Conservation (phyloP, 2,329 filamentous ascomycete species). For the Alternaria brassicicola region DNA sequence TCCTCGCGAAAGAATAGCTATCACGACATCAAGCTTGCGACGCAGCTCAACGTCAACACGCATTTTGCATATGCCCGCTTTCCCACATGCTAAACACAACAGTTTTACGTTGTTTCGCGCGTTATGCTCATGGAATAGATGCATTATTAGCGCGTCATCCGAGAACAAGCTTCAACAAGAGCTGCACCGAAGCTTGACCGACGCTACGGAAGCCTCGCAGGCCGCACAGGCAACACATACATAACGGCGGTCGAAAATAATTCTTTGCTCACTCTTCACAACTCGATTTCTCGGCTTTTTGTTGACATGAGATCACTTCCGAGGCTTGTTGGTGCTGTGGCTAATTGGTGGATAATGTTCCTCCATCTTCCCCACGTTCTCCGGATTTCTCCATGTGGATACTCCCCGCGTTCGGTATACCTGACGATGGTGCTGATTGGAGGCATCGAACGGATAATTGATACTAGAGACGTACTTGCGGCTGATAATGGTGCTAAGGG, state of each 20-base stretch:
- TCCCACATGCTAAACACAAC: background rate
- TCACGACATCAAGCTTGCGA: background rate
- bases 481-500: background rate
- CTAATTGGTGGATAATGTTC: constrained; percentile 32
- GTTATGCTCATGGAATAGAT: background rate
- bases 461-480: background rate
- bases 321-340: background rate
- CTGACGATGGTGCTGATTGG: constrained; percentile 5
- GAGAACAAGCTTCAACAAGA: constrained; percentile 3
- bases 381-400: constrained; percentile 9
- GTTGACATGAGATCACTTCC: background rate
- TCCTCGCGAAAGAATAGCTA: background rate
- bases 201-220: background rate
- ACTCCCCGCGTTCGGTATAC: constrained; percentile 20
- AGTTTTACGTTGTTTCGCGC: background rate
- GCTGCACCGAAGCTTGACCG: constrained; percentile 1
- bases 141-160: background rate
- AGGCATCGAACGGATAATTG: constrained; percentile 1
- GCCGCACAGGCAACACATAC: background rate
- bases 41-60: background rate
- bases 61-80: background rate
- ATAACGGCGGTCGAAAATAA: background rate
- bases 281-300: background rate
- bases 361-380: constrained; percentile 22
- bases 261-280: background rate